A percentile compares a stretch with the other conserved stretches of the same genome.
phyloP scores from a whole-genome alignment of 2,329 filamentous ascomycete species.

The Bertia moriformis region DNA sequence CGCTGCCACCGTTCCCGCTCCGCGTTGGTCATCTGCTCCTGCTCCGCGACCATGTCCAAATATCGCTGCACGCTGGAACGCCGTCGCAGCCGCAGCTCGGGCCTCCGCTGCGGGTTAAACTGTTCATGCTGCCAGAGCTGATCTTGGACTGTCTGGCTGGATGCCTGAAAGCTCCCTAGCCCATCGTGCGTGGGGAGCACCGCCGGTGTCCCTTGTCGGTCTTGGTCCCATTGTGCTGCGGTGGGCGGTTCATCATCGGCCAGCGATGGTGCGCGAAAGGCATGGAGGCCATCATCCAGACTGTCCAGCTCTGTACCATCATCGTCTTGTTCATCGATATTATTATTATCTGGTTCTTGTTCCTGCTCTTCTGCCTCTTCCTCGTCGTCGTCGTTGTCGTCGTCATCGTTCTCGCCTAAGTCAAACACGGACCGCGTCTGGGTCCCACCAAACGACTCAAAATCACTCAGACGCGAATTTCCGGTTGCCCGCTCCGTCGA shows the following conservation, averaged over 20 bases:
- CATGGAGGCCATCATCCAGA: not conserved
- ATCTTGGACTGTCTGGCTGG: not conserved
- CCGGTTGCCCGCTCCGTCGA: not conserved
- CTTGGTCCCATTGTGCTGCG: not conserved
- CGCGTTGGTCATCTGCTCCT: not conserved
- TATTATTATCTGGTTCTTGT: too few relatives aligned
- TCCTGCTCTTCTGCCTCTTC: too few relatives aligned
- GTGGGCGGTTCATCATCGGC: too few relatives aligned
- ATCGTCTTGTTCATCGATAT: not conserved
- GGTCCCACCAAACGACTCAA: not conserved
- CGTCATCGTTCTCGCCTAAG: not conserved
- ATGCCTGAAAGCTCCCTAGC: not conserved
- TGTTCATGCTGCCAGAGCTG: conserved; percentile 1
- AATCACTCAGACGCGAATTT: not conserved
- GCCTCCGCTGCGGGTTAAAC: not conserved
- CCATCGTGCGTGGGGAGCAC: not conserved
- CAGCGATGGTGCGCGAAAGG: not conserved
- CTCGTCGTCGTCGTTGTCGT: not conserved
- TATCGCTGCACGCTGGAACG: not conserved
- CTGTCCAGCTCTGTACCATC: conserved; percentile 1
- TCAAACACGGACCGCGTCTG: not conserved
- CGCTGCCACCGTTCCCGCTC: not conserved
- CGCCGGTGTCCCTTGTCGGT: not conserved
- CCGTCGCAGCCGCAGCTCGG: not conserved
- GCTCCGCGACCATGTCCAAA: not conserved